Percentiles rank a stretch among this genome's conserved stretches.
phyloP scores from a whole-genome alignment of 352 stramenopile species.

The Pythium catenulatum region DNA sequence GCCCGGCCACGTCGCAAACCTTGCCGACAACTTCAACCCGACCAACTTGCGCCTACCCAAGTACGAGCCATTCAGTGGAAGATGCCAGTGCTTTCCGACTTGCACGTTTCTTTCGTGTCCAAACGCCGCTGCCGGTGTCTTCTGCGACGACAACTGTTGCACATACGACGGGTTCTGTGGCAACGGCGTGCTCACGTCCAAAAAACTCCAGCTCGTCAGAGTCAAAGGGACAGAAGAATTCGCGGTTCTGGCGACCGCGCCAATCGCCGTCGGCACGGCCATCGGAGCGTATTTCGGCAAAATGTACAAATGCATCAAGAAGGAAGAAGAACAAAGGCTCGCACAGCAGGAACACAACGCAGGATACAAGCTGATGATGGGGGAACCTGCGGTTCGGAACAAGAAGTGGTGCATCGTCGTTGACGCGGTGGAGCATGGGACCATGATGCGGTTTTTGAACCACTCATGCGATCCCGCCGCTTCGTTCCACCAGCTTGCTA shows the following conservation, averaged over 20 bases:
- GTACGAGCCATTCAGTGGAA: neutral
- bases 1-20: neutral
- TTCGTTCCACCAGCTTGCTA: neutral
- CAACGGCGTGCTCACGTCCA: neutral
- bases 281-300: neutral
- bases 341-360: neutral
- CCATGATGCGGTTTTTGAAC: neutral
- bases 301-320: neutral
- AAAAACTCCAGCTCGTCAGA: neutral
- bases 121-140: neutral
- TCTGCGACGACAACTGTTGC: neutral
- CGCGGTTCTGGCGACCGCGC: neutral
- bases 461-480: neutral
- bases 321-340: neutral
- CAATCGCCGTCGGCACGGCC: neutral
- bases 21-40: neutral
- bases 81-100: neutral
- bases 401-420: neutral
- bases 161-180: neutral
- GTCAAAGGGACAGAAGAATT: neutral
- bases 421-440: neutral
- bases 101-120: neutral
- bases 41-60: neutral
- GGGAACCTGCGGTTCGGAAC: neutral
- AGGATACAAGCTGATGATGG: neutral